Evolutionary conservation across 2,329 filamentous ascomycete species (phyloP).

Genomic region (Phialophora macrospora): DNA sequence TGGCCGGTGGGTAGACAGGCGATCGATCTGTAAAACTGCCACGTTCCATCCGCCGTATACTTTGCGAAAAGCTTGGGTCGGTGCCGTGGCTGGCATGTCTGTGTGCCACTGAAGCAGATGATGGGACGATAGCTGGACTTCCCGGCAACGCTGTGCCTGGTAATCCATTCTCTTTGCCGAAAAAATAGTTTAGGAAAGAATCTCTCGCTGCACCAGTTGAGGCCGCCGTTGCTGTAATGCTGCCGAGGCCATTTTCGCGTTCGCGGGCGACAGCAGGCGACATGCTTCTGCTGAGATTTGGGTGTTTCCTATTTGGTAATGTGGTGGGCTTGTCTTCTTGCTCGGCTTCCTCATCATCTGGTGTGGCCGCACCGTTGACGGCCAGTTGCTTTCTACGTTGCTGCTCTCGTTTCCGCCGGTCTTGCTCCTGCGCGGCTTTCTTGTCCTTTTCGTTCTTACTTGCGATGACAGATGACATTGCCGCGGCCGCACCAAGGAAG

Average conservation of each 20-base stretch:
- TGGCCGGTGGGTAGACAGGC: constrained; percentile 53
- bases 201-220: constrained; percentile 70
- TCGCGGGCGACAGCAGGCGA: constrained; percentile 73
- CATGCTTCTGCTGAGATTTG: constrained; percentile 73
- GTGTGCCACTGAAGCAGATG: constrained; percentile 45
- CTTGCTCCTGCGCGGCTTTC: constrained; percentile 77
- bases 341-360: constrained; percentile 70
- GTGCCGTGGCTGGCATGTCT: constrained; percentile 78
- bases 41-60: constrained; percentile 70
- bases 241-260: constrained; percentile 70
- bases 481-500: constrained; percentile 92
- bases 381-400: constrained; percentile 80
- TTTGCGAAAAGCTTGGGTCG: constrained; percentile 83
- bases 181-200: constrained; percentile 98
- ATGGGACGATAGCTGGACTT: constrained; percentile 51
- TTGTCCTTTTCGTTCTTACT: constrained; percentile 94
- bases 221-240: constrained; percentile 65
- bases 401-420: constrained; percentile 83
- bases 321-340: constrained; percentile 60
- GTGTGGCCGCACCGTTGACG: constrained; percentile 72
- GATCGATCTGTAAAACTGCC: constrained; percentile 41
- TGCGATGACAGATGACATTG: constrained; percentile 95
- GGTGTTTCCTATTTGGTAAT: constrained; percentile 65
- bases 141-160: constrained; percentile 43
- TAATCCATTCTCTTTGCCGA: constrained; percentile 83